phyloP scores from a whole-genome alignment of 176 grass and related monocot species.

The Panicum miliaceum region DNA sequence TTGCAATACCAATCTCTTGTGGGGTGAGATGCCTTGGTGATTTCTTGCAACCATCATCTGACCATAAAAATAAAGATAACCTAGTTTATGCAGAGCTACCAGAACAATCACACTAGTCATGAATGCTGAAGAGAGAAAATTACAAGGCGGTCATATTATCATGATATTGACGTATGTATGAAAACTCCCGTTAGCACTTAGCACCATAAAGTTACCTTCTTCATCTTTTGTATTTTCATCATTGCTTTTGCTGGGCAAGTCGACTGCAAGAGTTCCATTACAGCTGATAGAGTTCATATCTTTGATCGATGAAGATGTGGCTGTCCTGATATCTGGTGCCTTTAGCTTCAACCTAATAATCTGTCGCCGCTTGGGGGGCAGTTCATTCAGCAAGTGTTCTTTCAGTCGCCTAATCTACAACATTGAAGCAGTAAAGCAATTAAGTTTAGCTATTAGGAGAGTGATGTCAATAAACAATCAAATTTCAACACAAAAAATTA shows the following conservation, averaged over 20 bases:
- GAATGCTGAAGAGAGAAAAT: not conserved
- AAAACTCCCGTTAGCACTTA: constrained; percentile 32
- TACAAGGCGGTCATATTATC: constrained; percentile 22
- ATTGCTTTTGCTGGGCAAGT: constrained; percentile 33
- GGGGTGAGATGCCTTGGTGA: constrained; percentile 60
- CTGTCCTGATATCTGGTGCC: constrained; percentile 61
- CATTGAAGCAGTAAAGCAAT: constrained; percentile 35
- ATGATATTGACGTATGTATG: constrained; percentile 33
- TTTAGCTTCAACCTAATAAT: constrained; percentile 84
- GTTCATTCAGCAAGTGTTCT: constrained; percentile 82
- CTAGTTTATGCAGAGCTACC: constrained; percentile 1
- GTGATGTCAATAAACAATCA: constrained; percentile 28
- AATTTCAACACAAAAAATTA: constrained; percentile 27
- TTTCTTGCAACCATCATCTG: constrained; percentile 68
- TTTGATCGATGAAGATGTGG: constrained; percentile 44
- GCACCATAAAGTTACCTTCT: constrained; percentile 46
- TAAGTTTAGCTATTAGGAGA: constrained; percentile 25
- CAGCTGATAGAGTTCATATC: constrained; percentile 26
- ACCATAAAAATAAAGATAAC: constrained; percentile 18
- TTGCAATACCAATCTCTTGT: constrained; percentile 95
- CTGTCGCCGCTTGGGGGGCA: constrained; percentile 88
- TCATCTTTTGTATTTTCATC: constrained; percentile 39
- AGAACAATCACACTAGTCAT: not conserved
- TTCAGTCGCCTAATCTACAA: constrained; percentile 88
- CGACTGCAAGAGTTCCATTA: constrained; percentile 33